Conservation (phyloP, 805 yeast genomes). For the Ogataea thermomethanolica region DNA sequence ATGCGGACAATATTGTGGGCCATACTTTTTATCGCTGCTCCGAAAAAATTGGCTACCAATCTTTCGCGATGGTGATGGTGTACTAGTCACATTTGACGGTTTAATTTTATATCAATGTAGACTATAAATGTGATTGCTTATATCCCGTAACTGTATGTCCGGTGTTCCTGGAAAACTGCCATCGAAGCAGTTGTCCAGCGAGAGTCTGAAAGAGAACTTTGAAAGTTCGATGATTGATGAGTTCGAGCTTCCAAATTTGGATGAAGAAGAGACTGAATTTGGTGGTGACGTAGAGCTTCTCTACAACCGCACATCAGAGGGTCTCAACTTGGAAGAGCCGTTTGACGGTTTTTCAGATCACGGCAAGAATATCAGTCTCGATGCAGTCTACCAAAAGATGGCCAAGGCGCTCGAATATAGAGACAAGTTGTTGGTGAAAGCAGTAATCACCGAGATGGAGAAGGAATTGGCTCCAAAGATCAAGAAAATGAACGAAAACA, state of each 20-base stretch:
- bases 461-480: conserved; percentile 25
- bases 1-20: too few species aligned
- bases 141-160: not conserved
- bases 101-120: not conserved
- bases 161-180: conserved; percentile 1
- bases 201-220: conserved; percentile 15
- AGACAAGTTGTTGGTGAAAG: conserved; percentile 21
- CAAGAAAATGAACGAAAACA: conserved; percentile 14
- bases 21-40: too few species aligned
- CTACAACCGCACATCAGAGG: conserved; percentile 18
- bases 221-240: conserved; percentile 14
- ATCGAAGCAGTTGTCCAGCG: conserved; percentile 14
- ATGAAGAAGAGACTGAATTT: conserved; percentile 12
- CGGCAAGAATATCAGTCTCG: conserved; percentile 2
- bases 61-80: too few species aligned
- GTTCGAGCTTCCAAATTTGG: conserved; percentile 15
- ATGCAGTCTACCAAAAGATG: conserved; percentile 14
- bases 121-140: not conserved
- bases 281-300: conserved; percentile 17
- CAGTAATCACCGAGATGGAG: conserved; percentile 21
- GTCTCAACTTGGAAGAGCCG: conserved; percentile 13
- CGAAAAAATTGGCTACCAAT: too few species aligned
- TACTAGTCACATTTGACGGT: conserved; percentile 6
- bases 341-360: conserved; percentile 13
- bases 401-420: conserved; percentile 14